Conservation (phyloP, 1,139 yeast species). For the Taphrina betulina region DNA sequence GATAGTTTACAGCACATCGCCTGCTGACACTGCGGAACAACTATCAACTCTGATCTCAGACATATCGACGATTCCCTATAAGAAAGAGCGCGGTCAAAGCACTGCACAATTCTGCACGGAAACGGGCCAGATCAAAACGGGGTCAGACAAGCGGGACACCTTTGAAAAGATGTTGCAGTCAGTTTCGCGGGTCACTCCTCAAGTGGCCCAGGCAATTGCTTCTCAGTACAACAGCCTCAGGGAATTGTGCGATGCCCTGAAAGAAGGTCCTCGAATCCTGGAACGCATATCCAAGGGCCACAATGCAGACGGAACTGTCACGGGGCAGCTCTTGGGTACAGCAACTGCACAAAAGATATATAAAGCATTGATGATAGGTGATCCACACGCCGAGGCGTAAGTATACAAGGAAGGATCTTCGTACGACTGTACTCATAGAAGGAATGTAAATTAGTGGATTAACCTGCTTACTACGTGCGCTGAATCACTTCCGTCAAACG, state of each 20-base stretch:
- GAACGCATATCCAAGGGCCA: conserved; percentile 11
- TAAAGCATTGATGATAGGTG: conserved; percentile 10
- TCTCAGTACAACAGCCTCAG: conserved; percentile 29
- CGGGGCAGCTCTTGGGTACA: conserved; percentile 12
- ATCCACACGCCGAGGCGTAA: conserved; percentile 3
- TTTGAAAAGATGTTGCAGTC: conserved; percentile 35
- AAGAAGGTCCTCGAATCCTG: conserved; percentile 10
- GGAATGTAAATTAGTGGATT: too few species aligned
- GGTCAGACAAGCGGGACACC: conserved; percentile 36
- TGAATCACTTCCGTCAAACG: too few species aligned
- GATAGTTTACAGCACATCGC: conserved; percentile 36
- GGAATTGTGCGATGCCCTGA: conserved; percentile 12
- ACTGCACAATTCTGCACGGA: conserved; percentile 37
- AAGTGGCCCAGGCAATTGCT: conserved; percentile 35
- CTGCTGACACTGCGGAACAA: conserved; percentile 38
- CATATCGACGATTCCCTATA: conserved; percentile 38
- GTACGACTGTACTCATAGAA: too few species aligned
- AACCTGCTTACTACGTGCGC: too few species aligned
- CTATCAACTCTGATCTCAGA: conserved; percentile 37
- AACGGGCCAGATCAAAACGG: conserved; percentile 37
- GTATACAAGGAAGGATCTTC: too few species aligned
- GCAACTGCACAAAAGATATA: conserved; percentile 7
- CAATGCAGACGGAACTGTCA: conserved; percentile 24
- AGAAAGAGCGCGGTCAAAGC: conserved; percentile 28
- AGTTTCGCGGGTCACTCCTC: conserved; percentile 37